Base-by-base conservation (phyloP, 2,329 filamentous ascomycete genomes). In the Ophidiomyces ophidiicola region DNA sequence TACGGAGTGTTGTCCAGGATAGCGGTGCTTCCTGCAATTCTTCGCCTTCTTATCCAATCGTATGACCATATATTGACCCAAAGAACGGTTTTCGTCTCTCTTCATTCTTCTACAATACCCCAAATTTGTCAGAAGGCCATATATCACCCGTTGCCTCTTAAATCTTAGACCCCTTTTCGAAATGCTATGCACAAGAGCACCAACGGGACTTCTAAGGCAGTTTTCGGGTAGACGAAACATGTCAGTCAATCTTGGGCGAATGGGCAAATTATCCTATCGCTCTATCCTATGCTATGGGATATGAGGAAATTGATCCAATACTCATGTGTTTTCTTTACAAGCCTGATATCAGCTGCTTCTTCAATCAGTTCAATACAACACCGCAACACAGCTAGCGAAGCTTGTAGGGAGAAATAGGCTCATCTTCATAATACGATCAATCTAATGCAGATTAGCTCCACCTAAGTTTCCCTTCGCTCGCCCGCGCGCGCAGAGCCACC, bases 401-500 rank as follows among this genome's bases (percentile, higher is more conserved):
- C 36, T 14, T 19, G 29, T 39, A 31, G 4, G n/a, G 14, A 23
- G 15, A n/a, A n/a, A n/a, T n/a, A n/a, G n/a, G n/a, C n/a, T n/a
- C n/a, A n/a, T n/a, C n/a, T 30, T 56, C 59, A 7, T 59, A 60
- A 1, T 55, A 23, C 5, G 32, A 21, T 12, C 32, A 14, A 26
- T 10, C 10, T 25, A 20, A 12, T 6, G 17, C 25, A 15, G 26
- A 25, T 20, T 26, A 43, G 44, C 38, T 17, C 35, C 42, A 19
- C 44, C 44, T 26, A 46, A 39, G 17, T 66, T 67, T 46, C 62
- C 63, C 25, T 66, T 67, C 45, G 40, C 54, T 5, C 56, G 63
- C 5, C 57, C 59, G 5, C 53, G 55, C 2, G 60, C 14, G 46
- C 62, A 30, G 59, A 66, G 14, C 64, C 65, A 1, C 64, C 66